Conservation (phyloP, 2,329 filamentous ascomycete genomes). For the Elsinoe perseae region DNA sequence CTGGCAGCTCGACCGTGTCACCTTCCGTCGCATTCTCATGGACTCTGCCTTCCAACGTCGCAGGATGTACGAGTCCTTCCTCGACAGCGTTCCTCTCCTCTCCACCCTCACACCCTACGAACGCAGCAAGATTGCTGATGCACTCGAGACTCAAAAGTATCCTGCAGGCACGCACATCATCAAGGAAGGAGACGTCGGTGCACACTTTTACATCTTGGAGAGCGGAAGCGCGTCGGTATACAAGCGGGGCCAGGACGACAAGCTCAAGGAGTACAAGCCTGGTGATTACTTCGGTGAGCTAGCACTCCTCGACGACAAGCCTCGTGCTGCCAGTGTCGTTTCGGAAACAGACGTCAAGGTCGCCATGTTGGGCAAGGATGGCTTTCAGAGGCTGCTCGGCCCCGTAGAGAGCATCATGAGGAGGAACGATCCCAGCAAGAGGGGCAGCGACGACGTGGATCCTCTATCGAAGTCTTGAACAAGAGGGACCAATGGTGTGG, state of each 20-base stretch:
- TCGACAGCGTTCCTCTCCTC: constrained; percentile 86
- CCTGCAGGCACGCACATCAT: constrained; percentile 76
- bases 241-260: constrained; percentile 62
- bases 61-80: constrained; percentile 93
- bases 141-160: constrained; percentile 84
- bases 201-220: constrained; percentile 88
- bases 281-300: constrained; percentile 97
- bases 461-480: constrained; percentile 17
- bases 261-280: constrained; percentile 75
- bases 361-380: constrained; percentile 82
- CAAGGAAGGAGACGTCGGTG: constrained; percentile 79
- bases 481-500: background rate
- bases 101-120: constrained; percentile 81
- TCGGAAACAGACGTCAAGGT: constrained; percentile 85
- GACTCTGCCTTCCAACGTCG: constrained; percentile 93
- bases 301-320: constrained; percentile 85
- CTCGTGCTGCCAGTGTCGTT: constrained; percentile 80
- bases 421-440: constrained; percentile 54
- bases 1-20: constrained; percentile 91
- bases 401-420: constrained; percentile 94
- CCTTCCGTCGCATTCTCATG: constrained; percentile 96
- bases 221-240: constrained; percentile 78
- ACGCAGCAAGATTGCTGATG: constrained; percentile 94
- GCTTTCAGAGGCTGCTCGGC: constrained; percentile 86
- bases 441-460: constrained; percentile 21